Evolutionary conservation across 2,329 filamentous ascomycete genomes (phyloP), one percentile per base, ranked within the genome.

Genomic region (Leptosphaerulina australis): DNA sequence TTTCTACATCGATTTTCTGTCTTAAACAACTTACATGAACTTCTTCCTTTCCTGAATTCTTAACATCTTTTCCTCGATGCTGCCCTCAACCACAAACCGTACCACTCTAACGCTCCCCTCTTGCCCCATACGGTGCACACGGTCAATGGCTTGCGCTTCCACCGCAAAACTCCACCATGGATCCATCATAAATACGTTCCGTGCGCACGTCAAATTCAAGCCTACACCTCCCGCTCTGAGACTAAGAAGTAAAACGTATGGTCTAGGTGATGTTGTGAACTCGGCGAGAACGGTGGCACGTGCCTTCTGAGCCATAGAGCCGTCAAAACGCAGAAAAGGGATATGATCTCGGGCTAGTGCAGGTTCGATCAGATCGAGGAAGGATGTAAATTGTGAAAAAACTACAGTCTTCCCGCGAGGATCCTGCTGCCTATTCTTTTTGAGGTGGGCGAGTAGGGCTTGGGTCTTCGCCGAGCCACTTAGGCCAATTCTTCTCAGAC

Each of bases 161-260:
- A 97, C 87, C 0, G 94, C 92, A 73, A 93, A 99, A 68, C 90
- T 95, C 94, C 94, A 99, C 94, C 94, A 99, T 0, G 94, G 94
- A 73, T 99, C 94, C 94, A 99, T 97, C 89, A 99, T 95, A 76
- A 88, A 99, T 4, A 99, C 95, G 44, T 90, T 81, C 57, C 87
- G 90, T 5, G 94, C 94, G 59, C 86, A 87, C 0, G 93, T 97
- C 54, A 99, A 75, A 68, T 99, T 99, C 33, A 99, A 79, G 0
- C 94, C 94, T 0, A 99, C 94, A 18, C 94, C 95, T 4, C 95
- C 94, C 0, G 95, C 94, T 15, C 91, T 83, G 47, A 99, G 78
- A 62, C 88, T 93, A 41, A 99, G 83, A 1, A 99, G 79, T 3
- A 99, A 77, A 1, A 99, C 83, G 2, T 83, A 83, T 18, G 90